phyloP scores from a whole-genome alignment of 306 rosid genomes.

The Rubus parviflorus region DNA sequence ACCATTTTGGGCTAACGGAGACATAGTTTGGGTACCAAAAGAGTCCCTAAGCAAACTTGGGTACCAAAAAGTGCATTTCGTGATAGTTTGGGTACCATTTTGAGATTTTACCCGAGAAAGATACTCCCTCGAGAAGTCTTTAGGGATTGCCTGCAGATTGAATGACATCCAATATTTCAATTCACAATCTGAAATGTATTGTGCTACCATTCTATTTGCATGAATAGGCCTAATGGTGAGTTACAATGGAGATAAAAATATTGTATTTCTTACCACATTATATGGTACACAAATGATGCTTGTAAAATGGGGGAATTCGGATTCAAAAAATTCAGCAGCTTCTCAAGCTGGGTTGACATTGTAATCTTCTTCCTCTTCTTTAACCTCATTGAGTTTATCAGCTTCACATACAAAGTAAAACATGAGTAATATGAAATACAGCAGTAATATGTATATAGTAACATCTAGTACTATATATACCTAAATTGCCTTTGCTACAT shows the following conservation, averaged over 20 bases:
- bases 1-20: too few species aligned
- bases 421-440: background rate
- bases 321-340: constrained; percentile 1
- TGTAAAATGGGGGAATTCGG: background rate
- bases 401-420: background rate
- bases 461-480: background rate
- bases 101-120: too few species aligned
- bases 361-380: background rate
- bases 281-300: background rate
- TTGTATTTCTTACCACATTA: background rate
- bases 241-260: background rate
- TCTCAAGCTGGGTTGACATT: background rate
- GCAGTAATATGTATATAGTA: background rate
- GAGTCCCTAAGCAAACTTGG: too few species aligned
- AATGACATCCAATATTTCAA: background rate
- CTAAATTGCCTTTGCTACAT: background rate
- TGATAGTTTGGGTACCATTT: too few species aligned
- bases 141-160: background rate
- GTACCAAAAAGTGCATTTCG: too few species aligned
- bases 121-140: background rate
- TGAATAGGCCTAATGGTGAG: background rate
- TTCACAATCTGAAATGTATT: background rate
- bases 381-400: background rate
- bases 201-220: too few species aligned
- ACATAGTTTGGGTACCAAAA: too few species aligned